Base-by-base conservation (phyloP, 306 rosid species). In the Biancaea sappan region DNA sequence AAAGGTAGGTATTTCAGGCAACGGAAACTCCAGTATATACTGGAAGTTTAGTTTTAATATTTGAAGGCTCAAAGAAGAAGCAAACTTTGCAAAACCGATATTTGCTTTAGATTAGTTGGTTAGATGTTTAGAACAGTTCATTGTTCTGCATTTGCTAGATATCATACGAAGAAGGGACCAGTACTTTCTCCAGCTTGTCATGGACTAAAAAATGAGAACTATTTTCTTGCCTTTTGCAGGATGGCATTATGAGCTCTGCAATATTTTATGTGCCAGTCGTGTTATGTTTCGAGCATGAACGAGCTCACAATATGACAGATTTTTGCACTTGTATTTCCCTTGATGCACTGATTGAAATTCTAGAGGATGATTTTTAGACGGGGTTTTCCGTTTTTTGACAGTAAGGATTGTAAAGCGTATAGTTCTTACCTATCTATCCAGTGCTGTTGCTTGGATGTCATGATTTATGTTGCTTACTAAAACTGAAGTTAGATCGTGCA, bases 101-200 rank as follows among this genome's bases (percentile, higher is more conserved):
- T 34, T 71, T 25, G 62, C 21, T 18, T 18, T 38, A 3, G 9
- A 21, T 19, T 37, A 58, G 21, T 12, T n/a, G n/a, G 2, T 46
- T 34, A 19, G 58, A 26, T 77, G 73, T 53, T 68, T 79, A 41
- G 35, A 56, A 7, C 38, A 21, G 34, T 37, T 13, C 28, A 18
- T 37, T 19, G 21, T 53, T 48, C 52, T 60, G 76, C 53, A 21
- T 57, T 66, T 53, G 32, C 47, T 81, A 60, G 75, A 73, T 73
- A 77, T 43, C 53, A 40, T 59, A 64, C 22, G 5, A 51, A 68
- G 47, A 48, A 54, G 44, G 66, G 72, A 53, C 14, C 25, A 35
- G 63, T 48, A 76, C 13, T 57, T 3, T 53, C 46, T 25, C 57
- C 73, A 37, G 25, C 53, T 22, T 40, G 26, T 40, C 28, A 24